These are phyloP conservation scores for Pestalotiopsis sp. DNA, from an alignment of 2,329 filamentous ascomycete species.

Conservation along the genomic window DNA sequence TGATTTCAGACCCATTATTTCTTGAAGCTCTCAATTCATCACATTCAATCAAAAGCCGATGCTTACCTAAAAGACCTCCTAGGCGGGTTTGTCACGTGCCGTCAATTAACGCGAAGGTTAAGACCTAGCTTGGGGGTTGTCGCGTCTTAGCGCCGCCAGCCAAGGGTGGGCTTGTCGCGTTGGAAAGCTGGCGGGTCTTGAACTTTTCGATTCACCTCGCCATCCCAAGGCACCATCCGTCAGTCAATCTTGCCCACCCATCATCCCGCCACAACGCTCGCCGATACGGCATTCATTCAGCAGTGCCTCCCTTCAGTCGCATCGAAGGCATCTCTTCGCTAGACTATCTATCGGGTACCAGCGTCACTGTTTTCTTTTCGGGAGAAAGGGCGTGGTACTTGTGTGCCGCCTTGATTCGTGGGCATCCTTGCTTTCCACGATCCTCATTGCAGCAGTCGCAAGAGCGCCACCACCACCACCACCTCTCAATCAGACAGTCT, in stretches of 20 bases:
- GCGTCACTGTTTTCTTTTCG: not conserved
- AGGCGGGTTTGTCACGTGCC: conserved; percentile 6
- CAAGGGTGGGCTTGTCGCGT: not conserved
- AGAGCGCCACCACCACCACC: not conserved
- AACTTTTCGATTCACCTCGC: not conserved
- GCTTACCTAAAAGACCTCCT: not conserved
- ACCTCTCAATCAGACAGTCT: conserved; percentile 4
- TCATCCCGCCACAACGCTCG: not conserved
- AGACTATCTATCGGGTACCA: not conserved
- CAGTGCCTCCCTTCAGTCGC: not conserved
- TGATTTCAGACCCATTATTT: not conserved
- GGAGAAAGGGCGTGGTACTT: not conserved
- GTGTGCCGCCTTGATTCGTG: not conserved
- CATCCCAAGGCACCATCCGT: not conserved
- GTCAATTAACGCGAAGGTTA: conserved; percentile 15
- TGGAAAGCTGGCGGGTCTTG: not conserved
- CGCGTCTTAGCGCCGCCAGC: not conserved
- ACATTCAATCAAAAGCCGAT: not conserved
- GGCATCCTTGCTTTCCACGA: not conserved
- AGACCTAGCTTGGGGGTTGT: not conserved
- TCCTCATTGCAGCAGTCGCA: not conserved
- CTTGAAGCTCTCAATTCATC: not conserved
- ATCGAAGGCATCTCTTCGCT: not conserved
- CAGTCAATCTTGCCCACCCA: not conserved
- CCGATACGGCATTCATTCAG: not conserved